A percentile compares a stretch with the other conserved stretches of the same genome.
These are phyloP conservation scores for Microdochium trichocladiopsis DNA, from an alignment of 2,329 filamentous ascomycete species.

Conservation along the genomic window DNA sequence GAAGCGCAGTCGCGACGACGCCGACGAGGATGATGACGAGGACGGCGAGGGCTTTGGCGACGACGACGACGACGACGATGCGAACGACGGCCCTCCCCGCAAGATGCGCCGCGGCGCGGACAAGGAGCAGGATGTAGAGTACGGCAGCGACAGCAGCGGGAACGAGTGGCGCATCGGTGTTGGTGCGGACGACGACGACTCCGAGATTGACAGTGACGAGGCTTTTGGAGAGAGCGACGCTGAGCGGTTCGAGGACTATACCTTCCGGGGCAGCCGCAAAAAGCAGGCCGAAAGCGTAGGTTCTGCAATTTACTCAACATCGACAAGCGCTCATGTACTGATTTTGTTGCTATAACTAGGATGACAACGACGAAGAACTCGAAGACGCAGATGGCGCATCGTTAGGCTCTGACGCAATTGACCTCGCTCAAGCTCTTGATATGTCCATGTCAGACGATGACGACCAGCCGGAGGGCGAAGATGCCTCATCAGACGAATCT, in stretches of 20 bases:
- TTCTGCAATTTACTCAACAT: neutral
- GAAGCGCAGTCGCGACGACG: slow-evolving; percentile 36
- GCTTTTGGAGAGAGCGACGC: slow-evolving; percentile 87
- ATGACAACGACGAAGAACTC: slow-evolving; percentile 48
- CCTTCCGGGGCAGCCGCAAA: slow-evolving; percentile 46
- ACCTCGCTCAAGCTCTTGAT: slow-evolving; percentile 49
- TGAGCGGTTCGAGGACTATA: slow-evolving; percentile 72
- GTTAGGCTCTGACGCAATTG: slow-evolving; percentile 52
- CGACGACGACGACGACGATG: slow-evolving; percentile 56
- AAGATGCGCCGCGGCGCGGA: slow-evolving; percentile 36
- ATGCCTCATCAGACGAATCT: slow-evolving; percentile 32
- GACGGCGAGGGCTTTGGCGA: slow-evolving; percentile 29
- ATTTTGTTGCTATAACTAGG: slow-evolving; percentile 37
- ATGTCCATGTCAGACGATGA: slow-evolving; percentile 36
- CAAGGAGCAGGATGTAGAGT: slow-evolving; percentile 54
- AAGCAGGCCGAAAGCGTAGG: slow-evolving; percentile 30
- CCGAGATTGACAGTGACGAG: slow-evolving; percentile 63
- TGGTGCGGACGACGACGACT: slow-evolving; percentile 51
- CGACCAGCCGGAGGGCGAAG: slow-evolving; percentile 36
- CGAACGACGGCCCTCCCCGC: slow-evolving; percentile 45
- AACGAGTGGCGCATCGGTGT: slow-evolving; percentile 78
- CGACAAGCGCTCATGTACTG: slow-evolving; percentile 2
- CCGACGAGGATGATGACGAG: slow-evolving; percentile 43
- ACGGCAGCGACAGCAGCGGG: slow-evolving; percentile 78
- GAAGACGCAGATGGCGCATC: slow-evolving; percentile 51